Conservation (phyloP, 352 stramenopile species). For the Globisporangium alternatum region DNA sequence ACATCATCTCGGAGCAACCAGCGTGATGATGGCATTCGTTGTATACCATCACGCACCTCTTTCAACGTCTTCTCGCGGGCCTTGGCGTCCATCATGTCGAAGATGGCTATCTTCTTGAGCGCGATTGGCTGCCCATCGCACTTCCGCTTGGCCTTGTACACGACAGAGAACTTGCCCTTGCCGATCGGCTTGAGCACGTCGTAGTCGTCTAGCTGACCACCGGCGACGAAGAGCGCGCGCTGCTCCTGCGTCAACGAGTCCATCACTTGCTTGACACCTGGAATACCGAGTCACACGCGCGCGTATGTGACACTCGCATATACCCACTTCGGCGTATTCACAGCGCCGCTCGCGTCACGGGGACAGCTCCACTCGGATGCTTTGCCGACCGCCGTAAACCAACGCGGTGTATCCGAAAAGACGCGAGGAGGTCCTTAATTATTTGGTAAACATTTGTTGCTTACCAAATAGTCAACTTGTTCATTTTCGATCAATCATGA, state of each 20-base stretch:
- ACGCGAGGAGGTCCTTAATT: neutral
- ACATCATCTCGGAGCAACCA: too few relatives aligned
- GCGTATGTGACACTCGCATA: neutral
- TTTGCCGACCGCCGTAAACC: neutral
- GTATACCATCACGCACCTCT: constrained; percentile 29
- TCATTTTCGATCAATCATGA: too few relatives aligned
- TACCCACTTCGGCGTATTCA: neutral
- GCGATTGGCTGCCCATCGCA: constrained; percentile 75
- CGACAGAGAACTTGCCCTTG: constrained; percentile 93
- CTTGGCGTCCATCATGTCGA: constrained; percentile 89
- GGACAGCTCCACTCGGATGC: neutral
- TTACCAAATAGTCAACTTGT: too few relatives aligned
- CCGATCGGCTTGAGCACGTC: constrained; percentile 88
- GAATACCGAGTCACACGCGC: neutral
- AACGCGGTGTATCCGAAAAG: neutral
- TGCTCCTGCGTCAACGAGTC: constrained; percentile 75
- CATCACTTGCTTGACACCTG: constrained; percentile 28
- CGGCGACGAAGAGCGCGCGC: constrained; percentile 55
- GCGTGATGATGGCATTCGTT: too few relatives aligned
- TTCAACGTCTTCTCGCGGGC: constrained; percentile 90
- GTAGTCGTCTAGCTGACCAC: constrained; percentile 66
- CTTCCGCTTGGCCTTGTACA: constrained; percentile 83
- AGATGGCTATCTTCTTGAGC: constrained; percentile 93
- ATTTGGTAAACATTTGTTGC: too few relatives aligned
- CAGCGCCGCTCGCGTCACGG: neutral